phyloP scores from a whole-genome alignment of 306 rosid genomes.

The Pachyrhizus erosus region DNA sequence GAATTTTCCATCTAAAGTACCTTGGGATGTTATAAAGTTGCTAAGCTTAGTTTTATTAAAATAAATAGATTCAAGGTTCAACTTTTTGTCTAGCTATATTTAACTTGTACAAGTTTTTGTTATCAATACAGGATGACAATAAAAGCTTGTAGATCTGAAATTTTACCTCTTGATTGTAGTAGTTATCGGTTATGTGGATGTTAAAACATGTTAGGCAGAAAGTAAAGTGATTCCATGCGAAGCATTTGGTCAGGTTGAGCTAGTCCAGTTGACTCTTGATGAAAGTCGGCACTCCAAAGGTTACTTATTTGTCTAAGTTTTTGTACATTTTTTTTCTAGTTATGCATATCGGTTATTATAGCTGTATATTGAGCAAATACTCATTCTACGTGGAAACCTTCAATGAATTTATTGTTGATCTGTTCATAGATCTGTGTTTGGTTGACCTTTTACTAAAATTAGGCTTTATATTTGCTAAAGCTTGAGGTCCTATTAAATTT shows the following conservation, averaged over 20 bases:
- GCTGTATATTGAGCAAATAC: neutral
- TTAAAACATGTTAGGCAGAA: too few relatives aligned
- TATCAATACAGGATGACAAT: too few relatives aligned
- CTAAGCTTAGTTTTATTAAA: too few relatives aligned
- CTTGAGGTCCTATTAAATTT: neutral
- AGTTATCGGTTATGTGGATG: too few relatives aligned
- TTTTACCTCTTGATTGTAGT: too few relatives aligned
- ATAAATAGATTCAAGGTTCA: too few relatives aligned
- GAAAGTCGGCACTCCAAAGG: constrained; percentile 91
- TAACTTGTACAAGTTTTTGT: too few relatives aligned
- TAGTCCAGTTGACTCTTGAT: constrained; percentile 90
- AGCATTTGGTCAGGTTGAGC: constrained; percentile 93
- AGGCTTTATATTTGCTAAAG: constrained; percentile 2
- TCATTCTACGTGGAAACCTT: constrained; percentile 31
- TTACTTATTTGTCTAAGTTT: constrained; percentile 34
- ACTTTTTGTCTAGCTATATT: too few relatives aligned
- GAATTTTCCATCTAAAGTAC: too few relatives aligned
- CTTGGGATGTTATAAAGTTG: too few relatives aligned
- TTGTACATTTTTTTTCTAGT: neutral
- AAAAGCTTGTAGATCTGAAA: too few relatives aligned
- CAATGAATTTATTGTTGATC: constrained; percentile 21
- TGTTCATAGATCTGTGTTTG: constrained; percentile 23
- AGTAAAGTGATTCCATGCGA: too few relatives aligned
- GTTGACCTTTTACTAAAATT: neutral
- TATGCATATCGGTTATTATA: neutral